Evolutionary conservation across 495 filamentous ascomycete genomes (phyloP).

Genomic region (Podospora appendiculata): DNA sequence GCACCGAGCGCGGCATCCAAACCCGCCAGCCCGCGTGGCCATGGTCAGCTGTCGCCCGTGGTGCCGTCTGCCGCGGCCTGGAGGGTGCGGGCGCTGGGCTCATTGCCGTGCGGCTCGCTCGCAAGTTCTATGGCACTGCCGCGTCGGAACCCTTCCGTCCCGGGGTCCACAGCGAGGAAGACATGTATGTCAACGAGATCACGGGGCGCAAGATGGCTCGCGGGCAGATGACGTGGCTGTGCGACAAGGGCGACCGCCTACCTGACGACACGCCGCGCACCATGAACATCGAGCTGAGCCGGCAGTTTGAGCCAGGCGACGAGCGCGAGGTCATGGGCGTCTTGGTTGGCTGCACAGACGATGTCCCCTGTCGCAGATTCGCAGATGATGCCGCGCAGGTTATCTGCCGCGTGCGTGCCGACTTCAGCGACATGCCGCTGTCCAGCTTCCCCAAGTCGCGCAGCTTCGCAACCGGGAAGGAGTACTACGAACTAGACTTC

Average conservation of each 20-base stretch:
- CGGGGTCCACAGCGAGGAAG: background rate
- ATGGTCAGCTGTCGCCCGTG: slow-evolving; percentile 1
- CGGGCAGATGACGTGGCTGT: slow-evolving; percentile 10
- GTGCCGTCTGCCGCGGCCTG: slow-evolving; percentile 6
- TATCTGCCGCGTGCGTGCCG: slow-evolving; percentile 6
- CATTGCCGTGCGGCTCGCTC: slow-evolving; percentile 6
- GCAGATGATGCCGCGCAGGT: slow-evolving; percentile 2
- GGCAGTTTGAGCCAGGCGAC: slow-evolving; percentile 3
- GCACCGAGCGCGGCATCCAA: slow-evolving; percentile 4
- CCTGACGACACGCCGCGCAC: slow-evolving; percentile 4
- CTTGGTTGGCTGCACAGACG: background rate
- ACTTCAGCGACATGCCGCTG: slow-evolving; percentile 7
- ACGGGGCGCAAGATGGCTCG: slow-evolving; percentile 8
- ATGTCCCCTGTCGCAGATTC: background rate
- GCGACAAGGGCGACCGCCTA: slow-evolving; percentile 5
- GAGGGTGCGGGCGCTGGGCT: background rate
- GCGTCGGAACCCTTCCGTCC: slow-evolving; percentile 1
- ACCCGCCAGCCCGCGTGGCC: slow-evolving; percentile 5
- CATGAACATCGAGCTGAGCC: slow-evolving; percentile 1
- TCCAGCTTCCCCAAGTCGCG: slow-evolving; percentile 3
- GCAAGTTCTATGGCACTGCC: slow-evolving; percentile 8
- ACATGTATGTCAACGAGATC: slow-evolving; percentile 6
- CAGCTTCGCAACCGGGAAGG: slow-evolving; percentile 1
- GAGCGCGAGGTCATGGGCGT: background rate
- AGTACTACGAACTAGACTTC: slow-evolving; percentile 9